Evolutionary conservation across 2,329 filamentous ascomycete species (phyloP), one percentile per base, ranked within the genome.

Genomic region (Sarocladium oryzae): DNA sequence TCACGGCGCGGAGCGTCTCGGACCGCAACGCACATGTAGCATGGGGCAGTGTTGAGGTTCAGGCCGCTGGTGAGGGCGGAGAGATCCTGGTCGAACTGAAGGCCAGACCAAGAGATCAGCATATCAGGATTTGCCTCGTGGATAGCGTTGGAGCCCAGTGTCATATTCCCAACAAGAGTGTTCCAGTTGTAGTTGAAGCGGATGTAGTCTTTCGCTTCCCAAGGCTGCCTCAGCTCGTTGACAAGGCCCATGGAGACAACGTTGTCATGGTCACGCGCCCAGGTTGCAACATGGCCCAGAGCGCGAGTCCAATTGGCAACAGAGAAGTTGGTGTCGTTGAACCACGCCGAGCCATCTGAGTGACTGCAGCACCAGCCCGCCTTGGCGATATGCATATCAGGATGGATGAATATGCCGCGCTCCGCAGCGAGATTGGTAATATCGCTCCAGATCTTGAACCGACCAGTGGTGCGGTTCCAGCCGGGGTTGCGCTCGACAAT

Each of bases 21-120:
- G 10, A 52, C 46, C 9, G 54, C 53, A 15, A 54, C 54, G 51
- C 54, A 56, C 54, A 56, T 56, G 53, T 56, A 56, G 54, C 54
- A 56, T 4, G 54, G 54, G 21, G 54, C 51, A 15, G 49, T 37
- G 30, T 49, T 40, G 20, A 56, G 53, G 54, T 56, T 54, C 33
- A 53, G 53, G 8, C 54, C 51, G 40, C 32, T 36, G 9, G 54
- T 54, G 30, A 56, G 52, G 7, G 54, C 54, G 11, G 54, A 56
- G 16, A 56, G 51, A 38, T 56, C 54, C 51, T 56, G 51, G 62
- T 80, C 77, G 64, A 69, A 81, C 58, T 73, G 69, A 7, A 81
- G 66, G 0, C 78, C 78, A 7, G 77, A 80, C 36, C 80, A 67
- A 63, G 81, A 79, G 57, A 82, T 75, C 20, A 81, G 65, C 6